phyloP scores from a whole-genome alignment of 164 flowering plant genomes.

The Liquidambar formosana region DNA sequence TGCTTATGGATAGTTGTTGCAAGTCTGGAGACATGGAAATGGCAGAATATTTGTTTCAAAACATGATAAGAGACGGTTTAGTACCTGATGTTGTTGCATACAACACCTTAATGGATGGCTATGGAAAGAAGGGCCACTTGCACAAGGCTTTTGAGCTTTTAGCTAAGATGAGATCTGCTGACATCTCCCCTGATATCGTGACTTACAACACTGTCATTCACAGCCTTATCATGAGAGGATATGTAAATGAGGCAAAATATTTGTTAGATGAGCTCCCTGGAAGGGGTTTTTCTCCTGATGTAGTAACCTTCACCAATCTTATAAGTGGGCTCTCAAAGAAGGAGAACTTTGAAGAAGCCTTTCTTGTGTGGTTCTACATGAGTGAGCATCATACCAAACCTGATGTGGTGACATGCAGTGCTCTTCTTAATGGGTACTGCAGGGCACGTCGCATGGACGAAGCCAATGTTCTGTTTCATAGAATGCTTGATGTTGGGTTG shows the following conservation, averaged over 20 bases:
- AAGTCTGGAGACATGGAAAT: slow-evolving; percentile 33
- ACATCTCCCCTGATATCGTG: slow-evolving; percentile 36
- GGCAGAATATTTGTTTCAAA: slow-evolving; percentile 37
- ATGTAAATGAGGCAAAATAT: slow-evolving; percentile 31
- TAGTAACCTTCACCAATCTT: slow-evolving; percentile 38
- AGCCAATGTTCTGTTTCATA: slow-evolving; percentile 36
- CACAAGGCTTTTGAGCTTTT: slow-evolving; percentile 45
- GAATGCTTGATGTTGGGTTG: slow-evolving; percentile 44
- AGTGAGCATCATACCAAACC: slow-evolving; percentile 37
- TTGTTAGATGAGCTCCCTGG: slow-evolving; percentile 41
- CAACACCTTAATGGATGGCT: slow-evolving; percentile 47
- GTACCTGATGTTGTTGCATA: slow-evolving; percentile 40
- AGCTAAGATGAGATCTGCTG: slow-evolving; percentile 31
- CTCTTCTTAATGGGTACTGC: slow-evolving; percentile 53
- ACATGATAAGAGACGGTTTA: slow-evolving; percentile 34
- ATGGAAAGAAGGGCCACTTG: slow-evolving; percentile 35
- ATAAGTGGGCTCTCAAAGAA: slow-evolving; percentile 31
- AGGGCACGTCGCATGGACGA: slow-evolving; percentile 42
- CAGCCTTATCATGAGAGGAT: slow-evolving; percentile 42
- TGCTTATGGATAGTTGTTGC: slow-evolving; percentile 37
- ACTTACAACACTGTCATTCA: slow-evolving; percentile 49
- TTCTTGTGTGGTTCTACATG: slow-evolving; percentile 48
- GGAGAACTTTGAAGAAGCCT: slow-evolving; percentile 46
- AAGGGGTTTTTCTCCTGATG: slow-evolving; percentile 44
- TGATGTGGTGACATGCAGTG: slow-evolving; percentile 55